These are phyloP conservation scores for Plasmopara muralis DNA, from an alignment of 352 stramenopile species.

Conservation along the genomic window DNA sequence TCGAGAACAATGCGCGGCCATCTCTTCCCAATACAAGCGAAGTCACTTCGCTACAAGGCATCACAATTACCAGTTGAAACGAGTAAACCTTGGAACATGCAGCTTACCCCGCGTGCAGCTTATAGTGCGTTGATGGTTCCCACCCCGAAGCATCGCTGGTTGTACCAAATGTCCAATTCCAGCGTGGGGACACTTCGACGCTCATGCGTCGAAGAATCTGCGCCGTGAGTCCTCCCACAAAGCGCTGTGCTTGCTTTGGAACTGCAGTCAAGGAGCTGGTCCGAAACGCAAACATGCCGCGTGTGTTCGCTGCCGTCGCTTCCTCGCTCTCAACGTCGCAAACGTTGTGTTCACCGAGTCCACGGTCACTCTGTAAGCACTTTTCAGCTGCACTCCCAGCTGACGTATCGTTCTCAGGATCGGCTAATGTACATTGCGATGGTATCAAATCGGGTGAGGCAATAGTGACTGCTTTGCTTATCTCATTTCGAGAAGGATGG, in stretches of 20 bases:
- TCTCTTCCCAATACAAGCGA: slow-evolving; percentile 59
- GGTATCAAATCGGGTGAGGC: slow-evolving; percentile 37
- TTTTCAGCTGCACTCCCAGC: slow-evolving; percentile 8
- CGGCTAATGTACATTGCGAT: slow-evolving; percentile 27
- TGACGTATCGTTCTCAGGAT: slow-evolving; percentile 17
- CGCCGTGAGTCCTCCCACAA: slow-evolving; percentile 70
- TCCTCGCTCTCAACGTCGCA: slow-evolving; percentile 27
- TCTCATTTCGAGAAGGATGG: slow-evolving; percentile 61
- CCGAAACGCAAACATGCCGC: slow-evolving; percentile 72
- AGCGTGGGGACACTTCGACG: slow-evolving; percentile 49
- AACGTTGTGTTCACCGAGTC: slow-evolving; percentile 3
- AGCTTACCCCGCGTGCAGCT: slow-evolving; percentile 63
- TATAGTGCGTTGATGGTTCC: slow-evolving; percentile 56
- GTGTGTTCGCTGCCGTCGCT: slow-evolving; percentile 22
- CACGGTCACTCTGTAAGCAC: slow-evolving; percentile 16
- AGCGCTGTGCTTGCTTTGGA: slow-evolving; percentile 65
- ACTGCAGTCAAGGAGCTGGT: slow-evolving; percentile 45
- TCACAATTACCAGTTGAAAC: not conserved
- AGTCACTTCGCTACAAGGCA: slow-evolving; percentile 48
- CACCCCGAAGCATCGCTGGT: slow-evolving; percentile 47
- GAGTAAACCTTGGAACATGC: not conserved
- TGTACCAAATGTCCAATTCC: slow-evolving; percentile 65
- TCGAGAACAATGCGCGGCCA: slow-evolving; percentile 60
- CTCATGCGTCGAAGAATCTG: slow-evolving; percentile 73
- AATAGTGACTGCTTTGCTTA: slow-evolving; percentile 48